phyloP scores from a whole-genome alignment of 768 basidiomycete species.

The Hericium erinaceus region DNA sequence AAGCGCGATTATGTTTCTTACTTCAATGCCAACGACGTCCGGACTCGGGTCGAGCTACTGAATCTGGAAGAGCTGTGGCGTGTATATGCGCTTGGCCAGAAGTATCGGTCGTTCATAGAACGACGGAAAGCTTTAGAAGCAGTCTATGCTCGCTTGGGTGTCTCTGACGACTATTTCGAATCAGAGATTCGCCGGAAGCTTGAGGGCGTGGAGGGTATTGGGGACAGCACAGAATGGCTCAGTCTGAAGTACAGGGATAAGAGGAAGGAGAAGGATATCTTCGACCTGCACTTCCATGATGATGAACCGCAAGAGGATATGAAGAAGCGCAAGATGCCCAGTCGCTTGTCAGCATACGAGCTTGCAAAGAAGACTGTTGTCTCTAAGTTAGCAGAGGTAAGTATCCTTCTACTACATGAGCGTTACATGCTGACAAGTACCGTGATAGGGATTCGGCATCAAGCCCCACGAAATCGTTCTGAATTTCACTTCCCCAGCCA shows the following conservation, averaged over 20 bases:
- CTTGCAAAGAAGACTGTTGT: conserved; percentile 72
- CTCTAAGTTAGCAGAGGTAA: conserved; percentile 70
- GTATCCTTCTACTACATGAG: conserved; percentile 15
- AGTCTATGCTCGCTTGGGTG: conserved; percentile 59
- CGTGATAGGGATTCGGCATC: conserved; percentile 71
- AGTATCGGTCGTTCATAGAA: conserved; percentile 79
- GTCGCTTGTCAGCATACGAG: conserved; percentile 78
- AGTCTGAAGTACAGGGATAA: conserved; percentile 73
- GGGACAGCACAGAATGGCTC: conserved; percentile 89
- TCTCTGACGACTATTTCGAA: conserved; percentile 70
- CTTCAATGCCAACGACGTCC: conserved; percentile 60
- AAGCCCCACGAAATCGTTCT: conserved; percentile 75
- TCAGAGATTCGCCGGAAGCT: conserved; percentile 55
- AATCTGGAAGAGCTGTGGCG: conserved; percentile 80
- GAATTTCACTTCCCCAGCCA: conserved; percentile 59
- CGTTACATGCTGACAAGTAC: conserved; percentile 1
- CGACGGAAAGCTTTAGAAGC: conserved; percentile 52
- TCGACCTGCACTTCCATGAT: conserved; percentile 62
- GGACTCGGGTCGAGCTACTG: conserved; percentile 62
- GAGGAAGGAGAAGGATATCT: conserved; percentile 42
- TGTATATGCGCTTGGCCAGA: conserved; percentile 82
- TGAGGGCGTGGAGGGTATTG: conserved; percentile 80
- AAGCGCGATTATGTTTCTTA: conserved; percentile 85
- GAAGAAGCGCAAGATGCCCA: conserved; percentile 74
- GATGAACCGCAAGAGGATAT: conserved; percentile 31